A percentile compares a stretch with the other conserved stretches of the same genome.
phyloP scores from a whole-genome alignment of 805 yeast species.

The Cyberlindnera lachancei region DNA sequence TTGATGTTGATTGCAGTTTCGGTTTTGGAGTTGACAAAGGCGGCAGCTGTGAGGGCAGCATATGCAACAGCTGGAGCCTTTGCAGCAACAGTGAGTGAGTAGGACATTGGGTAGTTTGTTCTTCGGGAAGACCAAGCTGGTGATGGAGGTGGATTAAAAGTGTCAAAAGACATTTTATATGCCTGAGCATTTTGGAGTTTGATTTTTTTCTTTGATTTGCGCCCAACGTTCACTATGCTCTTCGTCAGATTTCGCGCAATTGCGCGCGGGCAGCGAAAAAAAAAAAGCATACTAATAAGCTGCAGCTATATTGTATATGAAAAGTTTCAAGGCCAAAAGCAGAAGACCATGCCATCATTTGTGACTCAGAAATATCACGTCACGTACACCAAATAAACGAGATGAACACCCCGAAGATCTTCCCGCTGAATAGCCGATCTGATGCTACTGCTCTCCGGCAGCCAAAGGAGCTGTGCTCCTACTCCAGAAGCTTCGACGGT shows the following conservation, averaged over 20 bases:
- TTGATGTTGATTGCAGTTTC: slow-evolving; percentile 50
- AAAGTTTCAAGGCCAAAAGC: no score
- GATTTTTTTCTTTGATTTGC: no score
- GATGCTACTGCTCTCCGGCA: slow-evolving; percentile 67
- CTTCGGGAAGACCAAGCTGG: not conserved
- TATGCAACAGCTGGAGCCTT: slow-evolving; percentile 83
- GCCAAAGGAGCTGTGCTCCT: slow-evolving; percentile 75
- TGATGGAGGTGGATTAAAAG: not conserved
- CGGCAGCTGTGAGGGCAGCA: slow-evolving; percentile 70
- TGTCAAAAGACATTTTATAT: no score
- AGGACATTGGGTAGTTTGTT: slow-evolving; percentile 23
- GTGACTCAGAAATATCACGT: no score
- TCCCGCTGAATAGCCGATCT: slow-evolving; percentile 32
- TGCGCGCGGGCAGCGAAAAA: no score
- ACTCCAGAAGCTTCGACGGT: slow-evolving; percentile 53
- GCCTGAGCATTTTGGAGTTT: no score
- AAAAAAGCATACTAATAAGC: no score
- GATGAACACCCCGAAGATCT: slow-evolving; percentile 11
- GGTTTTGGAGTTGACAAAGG: slow-evolving; percentile 51
- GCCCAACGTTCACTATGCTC: no score
- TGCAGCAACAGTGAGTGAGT: slow-evolving; percentile 61
- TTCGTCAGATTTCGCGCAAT: no score
- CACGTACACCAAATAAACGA: no score
- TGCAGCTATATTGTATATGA: no score
- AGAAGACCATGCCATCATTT: no score